Evolutionary conservation across 768 basidiomycete genomes (phyloP).

Genomic region (Dentipellis sp.): DNA sequence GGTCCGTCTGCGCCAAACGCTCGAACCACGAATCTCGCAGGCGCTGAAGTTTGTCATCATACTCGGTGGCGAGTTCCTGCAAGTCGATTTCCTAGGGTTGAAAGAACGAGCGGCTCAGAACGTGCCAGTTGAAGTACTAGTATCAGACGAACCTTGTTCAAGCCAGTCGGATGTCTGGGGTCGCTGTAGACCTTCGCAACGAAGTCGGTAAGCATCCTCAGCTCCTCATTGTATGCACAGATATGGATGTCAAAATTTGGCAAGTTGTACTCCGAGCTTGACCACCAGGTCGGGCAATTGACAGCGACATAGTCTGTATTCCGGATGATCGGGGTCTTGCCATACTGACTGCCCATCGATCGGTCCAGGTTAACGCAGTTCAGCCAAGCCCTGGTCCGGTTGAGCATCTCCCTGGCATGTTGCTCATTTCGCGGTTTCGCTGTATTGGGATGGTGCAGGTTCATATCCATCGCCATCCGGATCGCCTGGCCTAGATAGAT

Average conservation of each 20-base stretch:
- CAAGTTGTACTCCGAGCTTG: conserved; percentile 33
- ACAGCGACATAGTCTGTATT: conserved; percentile 69
- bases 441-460: conserved; percentile 70
- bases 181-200: conserved; percentile 54
- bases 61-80: conserved; percentile 50
- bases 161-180: conserved; percentile 61
- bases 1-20: conserved; percentile 41
- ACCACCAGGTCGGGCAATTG: conserved; percentile 32
- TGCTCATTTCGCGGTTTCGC: conserved; percentile 73
- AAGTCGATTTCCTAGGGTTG: conserved; percentile 50
- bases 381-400: conserved; percentile 85
- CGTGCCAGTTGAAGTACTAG: neutral
- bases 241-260: conserved; percentile 73
- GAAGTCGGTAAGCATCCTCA: conserved; percentile 56
- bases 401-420: conserved; percentile 81
- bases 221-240: conserved; percentile 67
- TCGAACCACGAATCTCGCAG: conserved; percentile 49
- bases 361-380: conserved; percentile 90
- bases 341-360: conserved; percentile 85
- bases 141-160: conserved; percentile 50
- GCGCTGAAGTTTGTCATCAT: conserved; percentile 58
- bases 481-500: conserved; percentile 84
- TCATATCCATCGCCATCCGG: conserved; percentile 81
- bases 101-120: neutral
- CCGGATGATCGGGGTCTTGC: conserved; percentile 74